phyloP scores from a whole-genome alignment of 2,329 filamentous ascomycete genomes.

The Claviceps arundinis region DNA sequence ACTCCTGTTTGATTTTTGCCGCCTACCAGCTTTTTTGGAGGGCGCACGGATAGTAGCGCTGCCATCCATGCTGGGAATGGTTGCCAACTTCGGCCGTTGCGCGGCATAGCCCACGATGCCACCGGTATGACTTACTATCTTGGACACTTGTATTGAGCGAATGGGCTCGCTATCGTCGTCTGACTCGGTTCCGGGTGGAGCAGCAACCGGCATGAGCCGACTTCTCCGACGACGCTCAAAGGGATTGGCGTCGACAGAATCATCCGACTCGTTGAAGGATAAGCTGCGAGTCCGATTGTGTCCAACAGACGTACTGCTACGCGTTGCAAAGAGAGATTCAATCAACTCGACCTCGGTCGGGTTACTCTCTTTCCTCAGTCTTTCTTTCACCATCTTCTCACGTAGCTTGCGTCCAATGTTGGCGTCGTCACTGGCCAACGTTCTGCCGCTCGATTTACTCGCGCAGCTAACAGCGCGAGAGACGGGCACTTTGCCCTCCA shows the following conservation, averaged over 20 bases:
- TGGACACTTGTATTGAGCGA: constrained; percentile 11
- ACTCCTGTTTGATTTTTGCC: constrained; percentile 16
- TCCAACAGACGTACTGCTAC: constrained; percentile 19
- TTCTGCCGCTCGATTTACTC: constrained; percentile 35
- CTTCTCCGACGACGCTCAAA: constrained; percentile 15
- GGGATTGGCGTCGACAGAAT: constrained; percentile 16
- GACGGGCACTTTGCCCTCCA: constrained; percentile 72
- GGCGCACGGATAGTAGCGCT: constrained; percentile 15
- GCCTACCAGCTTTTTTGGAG: constrained; percentile 18
- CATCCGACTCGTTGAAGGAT: constrained; percentile 24
- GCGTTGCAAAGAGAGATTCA: constrained; percentile 25
- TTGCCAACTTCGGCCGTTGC: constrained; percentile 31
- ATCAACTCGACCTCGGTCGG: constrained; percentile 31
- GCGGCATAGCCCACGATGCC: constrained; percentile 19
- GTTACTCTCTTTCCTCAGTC: constrained; percentile 27
- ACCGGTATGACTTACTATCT: constrained; percentile 15
- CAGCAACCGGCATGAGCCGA: constrained; percentile 16
- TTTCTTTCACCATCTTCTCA: constrained; percentile 33
- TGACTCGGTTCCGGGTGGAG: constrained; percentile 17
- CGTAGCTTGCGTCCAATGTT: constrained; percentile 30
- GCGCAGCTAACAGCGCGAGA: constrained; percentile 47
- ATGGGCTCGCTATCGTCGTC: constrained; percentile 22
- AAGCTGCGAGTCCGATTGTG: constrained; percentile 23
- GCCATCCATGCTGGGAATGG: constrained; percentile 30
- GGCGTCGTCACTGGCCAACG: constrained; percentile 26